These are phyloP conservation scores for Podospora pseudopauciseta DNA, from an alignment of 495 filamentous ascomycete genomes.

Conservation along the genomic window DNA sequence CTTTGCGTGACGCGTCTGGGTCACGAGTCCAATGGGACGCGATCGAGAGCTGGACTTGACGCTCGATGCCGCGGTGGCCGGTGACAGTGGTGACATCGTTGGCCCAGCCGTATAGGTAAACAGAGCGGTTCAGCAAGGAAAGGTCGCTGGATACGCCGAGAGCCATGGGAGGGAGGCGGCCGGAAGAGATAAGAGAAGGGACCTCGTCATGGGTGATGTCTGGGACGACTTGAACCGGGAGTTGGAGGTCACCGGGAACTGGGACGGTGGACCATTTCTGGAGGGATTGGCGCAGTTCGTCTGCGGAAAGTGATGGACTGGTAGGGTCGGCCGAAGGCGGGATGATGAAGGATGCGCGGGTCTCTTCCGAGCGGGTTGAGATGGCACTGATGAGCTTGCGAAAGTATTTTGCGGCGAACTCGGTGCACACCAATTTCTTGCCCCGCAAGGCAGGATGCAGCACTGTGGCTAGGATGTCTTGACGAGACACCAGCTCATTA, in stretches of 20 bases:
- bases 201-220: conserved; percentile 24
- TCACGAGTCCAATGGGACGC: conserved; percentile 26
- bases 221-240: conserved; percentile 30
- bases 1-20: neutral
- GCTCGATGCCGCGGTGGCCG: conserved; percentile 33
- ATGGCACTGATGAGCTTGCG: conserved; percentile 39
- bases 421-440: conserved; percentile 37
- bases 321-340: conserved; percentile 5
- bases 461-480: conserved; percentile 33
- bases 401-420: conserved; percentile 37
- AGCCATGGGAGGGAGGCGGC: conserved; percentile 29
- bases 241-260: conserved; percentile 25
- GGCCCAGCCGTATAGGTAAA: conserved; percentile 34
- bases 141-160: conserved; percentile 24
- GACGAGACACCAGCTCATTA: conserved; percentile 28
- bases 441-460: conserved; percentile 38
- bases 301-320: neutral
- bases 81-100: conserved; percentile 28
- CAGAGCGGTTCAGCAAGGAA: conserved; percentile 30
- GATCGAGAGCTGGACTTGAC: conserved; percentile 28
- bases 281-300: conserved; percentile 16
- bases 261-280: conserved; percentile 29
- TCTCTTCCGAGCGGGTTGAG: conserved; percentile 37
- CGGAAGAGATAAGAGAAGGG: conserved; percentile 12
- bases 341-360: conserved; percentile 32